Evolutionary conservation across 495 filamentous ascomycete genomes (phyloP).

Genomic region (Neurospora tetrasperma): DNA sequence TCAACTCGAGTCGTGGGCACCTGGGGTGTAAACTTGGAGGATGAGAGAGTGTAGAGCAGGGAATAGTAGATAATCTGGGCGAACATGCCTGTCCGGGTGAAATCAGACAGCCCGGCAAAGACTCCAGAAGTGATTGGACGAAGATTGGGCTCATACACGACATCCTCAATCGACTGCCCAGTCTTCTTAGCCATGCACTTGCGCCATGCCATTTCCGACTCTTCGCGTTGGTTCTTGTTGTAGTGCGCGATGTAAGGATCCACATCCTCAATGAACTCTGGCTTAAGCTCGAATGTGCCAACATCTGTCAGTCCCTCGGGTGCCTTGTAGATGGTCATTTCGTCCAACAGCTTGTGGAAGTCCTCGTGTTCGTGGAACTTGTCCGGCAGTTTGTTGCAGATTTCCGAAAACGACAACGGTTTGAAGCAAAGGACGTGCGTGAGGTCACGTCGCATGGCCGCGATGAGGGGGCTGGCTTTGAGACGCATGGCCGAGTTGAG

Average conservation of each 20-base stretch:
- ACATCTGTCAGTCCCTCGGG: slow-evolving; percentile 88
- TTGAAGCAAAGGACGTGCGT: slow-evolving; percentile 93
- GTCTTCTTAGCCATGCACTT: slow-evolving; percentile 81
- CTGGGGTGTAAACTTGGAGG: slow-evolving; percentile 50
- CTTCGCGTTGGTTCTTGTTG: slow-evolving; percentile 93
- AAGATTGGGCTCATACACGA: slow-evolving; percentile 88
- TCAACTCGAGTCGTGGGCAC: slow-evolving; percentile 78
- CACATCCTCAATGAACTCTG: slow-evolving; percentile 69
- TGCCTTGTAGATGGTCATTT: slow-evolving; percentile 78
- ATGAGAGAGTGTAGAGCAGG: slow-evolving; percentile 62
- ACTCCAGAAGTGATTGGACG: slow-evolving; percentile 65
- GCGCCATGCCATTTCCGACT: slow-evolving; percentile 80
- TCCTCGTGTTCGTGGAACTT: slow-evolving; percentile 74
- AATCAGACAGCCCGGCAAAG: slow-evolving; percentile 63
- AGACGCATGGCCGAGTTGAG: slow-evolving; percentile 60
- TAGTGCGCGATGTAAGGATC: slow-evolving; percentile 95
- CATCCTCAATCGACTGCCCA: slow-evolving; percentile 66
- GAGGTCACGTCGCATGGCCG: slow-evolving; percentile 77
- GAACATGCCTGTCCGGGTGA: slow-evolving; percentile 77
- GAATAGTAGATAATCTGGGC: slow-evolving; percentile 85
- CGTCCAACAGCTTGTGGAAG: slow-evolving; percentile 69
- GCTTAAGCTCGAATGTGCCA: slow-evolving; percentile 87
- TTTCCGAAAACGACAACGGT: slow-evolving; percentile 85
- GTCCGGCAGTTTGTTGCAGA: slow-evolving; percentile 71
- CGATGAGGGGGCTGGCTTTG: slow-evolving; percentile 48